A percentile compares a stretch with the other conserved stretches of the same genome.
phyloP scores from a whole-genome alignment of 345 rosid genomes.

The Raphanus raphanistrum region DNA sequence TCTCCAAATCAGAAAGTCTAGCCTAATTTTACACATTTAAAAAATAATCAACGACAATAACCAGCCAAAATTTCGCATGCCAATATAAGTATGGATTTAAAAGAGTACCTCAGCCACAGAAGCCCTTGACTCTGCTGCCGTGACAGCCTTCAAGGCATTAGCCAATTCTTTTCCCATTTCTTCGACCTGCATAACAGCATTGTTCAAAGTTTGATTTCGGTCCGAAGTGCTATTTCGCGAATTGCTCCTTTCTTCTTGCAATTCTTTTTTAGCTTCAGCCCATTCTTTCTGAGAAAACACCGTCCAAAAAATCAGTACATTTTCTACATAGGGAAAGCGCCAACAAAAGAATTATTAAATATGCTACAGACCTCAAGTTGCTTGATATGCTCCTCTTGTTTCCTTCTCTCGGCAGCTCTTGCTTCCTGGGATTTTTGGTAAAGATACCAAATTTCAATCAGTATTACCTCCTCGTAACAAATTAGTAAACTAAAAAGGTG shows the following conservation, averaged over 20 bases:
- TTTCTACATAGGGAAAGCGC: constrained; percentile 6
- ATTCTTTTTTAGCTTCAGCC: constrained; percentile 88
- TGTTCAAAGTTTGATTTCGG: constrained; percentile 69
- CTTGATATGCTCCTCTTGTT: constrained; percentile 70
- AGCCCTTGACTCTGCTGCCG: constrained; percentile 84
- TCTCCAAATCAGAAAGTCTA: constrained; percentile 72
- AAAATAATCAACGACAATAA: constrained; percentile 25
- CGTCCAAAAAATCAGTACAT: constrained; percentile 10
- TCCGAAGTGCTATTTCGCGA: constrained; percentile 60
- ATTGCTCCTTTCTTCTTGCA: constrained; percentile 78
- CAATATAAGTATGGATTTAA: constrained; percentile 6
- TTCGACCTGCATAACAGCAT: constrained; percentile 79
- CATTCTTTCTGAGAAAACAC: constrained; percentile 70
- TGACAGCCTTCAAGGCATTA: constrained; percentile 68
- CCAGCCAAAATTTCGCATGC: background rate
- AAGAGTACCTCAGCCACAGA: constrained; percentile 75
- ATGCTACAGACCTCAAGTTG: constrained; percentile 64
- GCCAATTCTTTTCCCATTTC: constrained; percentile 79
- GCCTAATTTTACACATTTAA: constrained; percentile 48
- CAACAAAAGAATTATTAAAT: background rate
- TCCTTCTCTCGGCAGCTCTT: constrained; percentile 78
- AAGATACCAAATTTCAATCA: background rate
- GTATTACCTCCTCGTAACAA: background rate
- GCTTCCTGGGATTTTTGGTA: constrained; percentile 54
- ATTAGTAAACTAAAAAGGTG: background rate